Conservation (phyloP, 108 stramenopile genomes). For the Aurantiochytrium sp. region DNA sequence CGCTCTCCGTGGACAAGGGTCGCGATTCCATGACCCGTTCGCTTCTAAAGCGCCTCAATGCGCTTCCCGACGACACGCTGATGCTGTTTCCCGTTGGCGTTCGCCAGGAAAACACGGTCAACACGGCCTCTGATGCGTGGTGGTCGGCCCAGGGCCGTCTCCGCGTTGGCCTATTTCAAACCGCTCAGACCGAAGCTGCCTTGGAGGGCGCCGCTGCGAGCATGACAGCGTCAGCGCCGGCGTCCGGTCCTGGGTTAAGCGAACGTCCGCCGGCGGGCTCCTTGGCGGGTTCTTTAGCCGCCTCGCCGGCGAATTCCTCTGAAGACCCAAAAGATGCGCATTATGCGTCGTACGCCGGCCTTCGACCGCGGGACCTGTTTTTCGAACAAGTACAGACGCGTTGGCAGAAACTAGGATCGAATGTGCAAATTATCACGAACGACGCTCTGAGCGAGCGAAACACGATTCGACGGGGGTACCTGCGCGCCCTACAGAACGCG, state of each 20-base stretch:
- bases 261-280: too few relatives aligned
- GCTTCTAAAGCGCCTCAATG: background rate
- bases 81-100: background rate
- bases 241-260: background rate
- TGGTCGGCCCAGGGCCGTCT: constrained; percentile 17
- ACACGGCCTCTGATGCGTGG: background rate
- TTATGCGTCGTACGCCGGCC: too few relatives aligned
- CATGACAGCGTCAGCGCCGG: background rate
- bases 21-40: background rate
- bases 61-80: background rate
- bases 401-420: background rate
- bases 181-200: background rate
- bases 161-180: background rate
- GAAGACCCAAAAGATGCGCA: too few relatives aligned
- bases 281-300: too few relatives aligned
- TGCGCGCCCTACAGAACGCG: background rate
- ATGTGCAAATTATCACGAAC: background rate
- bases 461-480: background rate
- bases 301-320: too few relatives aligned
- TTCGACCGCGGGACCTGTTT: background rate
- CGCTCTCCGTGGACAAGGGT: constrained; percentile 1
- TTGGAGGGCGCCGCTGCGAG: background rate
- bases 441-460: constrained; percentile 11
- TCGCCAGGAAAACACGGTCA: background rate
- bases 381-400: background rate